These are phyloP conservation scores for Fusarium tupiense DNA, from an alignment of 2,329 filamentous ascomycete species.

Conservation along the genomic window DNA sequence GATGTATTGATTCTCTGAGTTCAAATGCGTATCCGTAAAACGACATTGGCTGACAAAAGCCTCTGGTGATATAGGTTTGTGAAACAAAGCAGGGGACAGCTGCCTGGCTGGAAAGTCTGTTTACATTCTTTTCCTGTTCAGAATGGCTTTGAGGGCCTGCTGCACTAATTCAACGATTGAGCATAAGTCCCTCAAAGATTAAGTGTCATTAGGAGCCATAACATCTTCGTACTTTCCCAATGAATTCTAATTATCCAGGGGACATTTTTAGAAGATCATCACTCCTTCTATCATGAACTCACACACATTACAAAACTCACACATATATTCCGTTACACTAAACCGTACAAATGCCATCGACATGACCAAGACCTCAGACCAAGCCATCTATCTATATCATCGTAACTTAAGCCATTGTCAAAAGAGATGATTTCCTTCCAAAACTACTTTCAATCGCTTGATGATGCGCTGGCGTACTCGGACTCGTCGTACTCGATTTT, in stretches of 20 bases:
- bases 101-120: neutral
- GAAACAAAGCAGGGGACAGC: neutral
- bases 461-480: slow-evolving; percentile 33
- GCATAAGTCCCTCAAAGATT: neutral
- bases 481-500: slow-evolving; percentile 40
- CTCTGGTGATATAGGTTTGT: neutral
- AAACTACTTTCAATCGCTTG: neutral
- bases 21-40: neutral
- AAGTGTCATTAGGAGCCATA: neutral
- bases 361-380: neutral
- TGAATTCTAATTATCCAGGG: neutral
- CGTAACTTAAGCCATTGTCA: neutral
- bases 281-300: neutral
- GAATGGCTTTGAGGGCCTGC: neutral
- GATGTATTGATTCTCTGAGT: slow-evolving; percentile 6
- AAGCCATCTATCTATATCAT: neutral
- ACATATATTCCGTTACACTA: neutral
- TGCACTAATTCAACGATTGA: neutral
- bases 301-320: neutral
- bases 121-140: neutral
- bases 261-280: neutral
- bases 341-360: neutral
- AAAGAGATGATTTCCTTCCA: neutral
- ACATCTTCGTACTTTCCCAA: neutral
- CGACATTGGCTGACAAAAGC: neutral